Evolutionary conservation across 148 eudicot species (phyloP), one percentile per base, ranked within the genome.

Genomic region (Arctostaphylos glauca): DNA sequence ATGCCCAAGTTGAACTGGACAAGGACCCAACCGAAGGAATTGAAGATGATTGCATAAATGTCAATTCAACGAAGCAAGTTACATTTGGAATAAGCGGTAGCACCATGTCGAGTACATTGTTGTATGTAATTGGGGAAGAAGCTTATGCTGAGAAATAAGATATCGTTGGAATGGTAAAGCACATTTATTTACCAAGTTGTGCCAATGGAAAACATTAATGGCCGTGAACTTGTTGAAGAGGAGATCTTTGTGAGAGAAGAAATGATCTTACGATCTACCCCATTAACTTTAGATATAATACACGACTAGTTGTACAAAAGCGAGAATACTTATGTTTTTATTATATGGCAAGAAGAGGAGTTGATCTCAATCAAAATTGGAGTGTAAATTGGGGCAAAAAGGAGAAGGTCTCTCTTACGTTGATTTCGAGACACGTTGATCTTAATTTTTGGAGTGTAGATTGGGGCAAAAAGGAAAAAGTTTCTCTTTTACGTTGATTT

Each of bases 391-490:
- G 38, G 0, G 38, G 1, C 38, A 31, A 31, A 31, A 31, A 31
- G 38, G 1, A 31, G 38, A 31, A 31, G 38, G 38, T 31, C 1
- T 31, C 38, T 31, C 38, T 31, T 31, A 31, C 38, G 38, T 1
- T 31, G 38, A 31, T 31, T 31, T 31, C 38, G 38, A 31, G 38
- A 31, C 38, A 31, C 38, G 38, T 31, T 31, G 38, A 31, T 31
- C 38, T 31, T 31, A 31, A 31, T 31, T 31, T 31, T 31, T 31
- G 38, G 38, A 31, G 38, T 31, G 1, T 31, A 76, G 98, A 96
- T 81, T 96, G 98, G 98, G 98, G 98, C 31, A 96, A 93, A 82
- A 96, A 96, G 80, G 98, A 96, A 85, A 91, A 94, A 98, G 98
- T 96, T 60, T 55, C 85, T 80, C 48, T 3, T 7, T 46, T 18